A percentile compares a stretch with the other conserved stretches of the same genome.
phyloP scores from a whole-genome alignment of 805 yeast genomes.

The Schwanniomyces yamadae region DNA sequence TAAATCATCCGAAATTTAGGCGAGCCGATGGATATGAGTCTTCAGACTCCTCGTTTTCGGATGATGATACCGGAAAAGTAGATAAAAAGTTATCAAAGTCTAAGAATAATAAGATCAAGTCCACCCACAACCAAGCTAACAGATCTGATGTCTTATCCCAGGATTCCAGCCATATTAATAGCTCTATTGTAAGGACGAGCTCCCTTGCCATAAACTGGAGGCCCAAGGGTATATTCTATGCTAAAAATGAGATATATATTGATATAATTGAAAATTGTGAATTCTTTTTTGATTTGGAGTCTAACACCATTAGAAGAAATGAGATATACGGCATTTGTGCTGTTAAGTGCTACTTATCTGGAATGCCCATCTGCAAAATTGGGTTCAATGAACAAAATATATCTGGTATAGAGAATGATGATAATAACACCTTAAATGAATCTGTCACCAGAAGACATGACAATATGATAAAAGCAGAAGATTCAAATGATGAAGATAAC shows the following conservation, averaged over 20 bases:
- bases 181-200: conserved; percentile 72
- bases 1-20: conserved; percentile 21
- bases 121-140: conserved; percentile 40
- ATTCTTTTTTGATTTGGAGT: conserved; percentile 33
- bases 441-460: conserved; percentile 5
- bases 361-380: conserved; percentile 43
- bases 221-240: conserved; percentile 44
- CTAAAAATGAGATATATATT: conserved; percentile 43
- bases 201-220: conserved; percentile 55
- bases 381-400: conserved; percentile 41
- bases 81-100: conserved; percentile 8
- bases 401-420: conserved; percentile 31
- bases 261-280: conserved; percentile 41
- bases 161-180: conserved; percentile 44
- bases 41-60: conserved; percentile 9
- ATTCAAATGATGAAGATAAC: conserved; percentile 9
- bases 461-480: conserved; percentile 13
- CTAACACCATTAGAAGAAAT: conserved; percentile 26
- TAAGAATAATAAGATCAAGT: conserved; percentile 22
- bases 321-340: conserved; percentile 34
- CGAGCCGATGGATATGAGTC: conserved; percentile 4
- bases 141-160: conserved; percentile 28
- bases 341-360: conserved; percentile 41
- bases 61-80: conserved; percentile 3
- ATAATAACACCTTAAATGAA: conserved; percentile 9